phyloP scores from a whole-genome alignment of 2,329 filamentous ascomycete genomes.

The Xylaria multiplex region DNA sequence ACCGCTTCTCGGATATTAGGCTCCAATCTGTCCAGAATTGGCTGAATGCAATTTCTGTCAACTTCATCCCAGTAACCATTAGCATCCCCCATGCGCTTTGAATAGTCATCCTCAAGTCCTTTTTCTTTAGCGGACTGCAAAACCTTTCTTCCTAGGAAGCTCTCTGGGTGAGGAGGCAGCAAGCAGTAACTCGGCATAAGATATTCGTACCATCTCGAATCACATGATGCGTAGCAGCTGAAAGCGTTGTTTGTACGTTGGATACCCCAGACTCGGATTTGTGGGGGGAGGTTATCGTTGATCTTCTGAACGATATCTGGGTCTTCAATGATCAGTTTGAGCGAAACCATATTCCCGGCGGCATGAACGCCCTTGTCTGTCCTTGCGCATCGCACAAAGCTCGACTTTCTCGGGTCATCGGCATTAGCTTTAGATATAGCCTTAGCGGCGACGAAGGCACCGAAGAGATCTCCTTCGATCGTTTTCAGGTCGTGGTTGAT shows the following conservation, averaged over 20 bases:
- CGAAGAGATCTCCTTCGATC: conserved; percentile 95
- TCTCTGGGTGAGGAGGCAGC: conserved; percentile 89
- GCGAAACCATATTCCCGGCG: conserved; percentile 91
- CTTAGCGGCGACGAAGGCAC: conserved; percentile 87
- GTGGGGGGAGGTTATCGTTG: conserved; percentile 82
- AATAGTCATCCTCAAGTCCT: conserved; percentile 74
- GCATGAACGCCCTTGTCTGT: conserved; percentile 99
- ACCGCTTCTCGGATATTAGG: conserved; percentile 72
- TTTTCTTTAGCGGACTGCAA: conserved; percentile 79
- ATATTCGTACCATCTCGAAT: conserved; percentile 97
- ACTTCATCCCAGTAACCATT: conserved; percentile 83
- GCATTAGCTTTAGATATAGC: conserved; percentile 98
- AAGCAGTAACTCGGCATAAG: conserved; percentile 93
- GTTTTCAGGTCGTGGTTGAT: conserved; percentile 85
- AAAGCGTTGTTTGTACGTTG: conserved; percentile 89
- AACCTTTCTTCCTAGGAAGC: conserved; percentile 85
- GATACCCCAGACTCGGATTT: conserved; percentile 96
- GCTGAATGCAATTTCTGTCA: conserved; percentile 83
- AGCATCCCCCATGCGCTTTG: conserved; percentile 78
- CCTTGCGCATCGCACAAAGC: conserved; percentile 89
- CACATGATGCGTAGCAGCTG: conserved; percentile 93
- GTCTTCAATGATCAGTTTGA: conserved; percentile 97
- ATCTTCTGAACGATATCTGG: conserved; percentile 88
- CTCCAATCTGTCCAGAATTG: conserved; percentile 69
- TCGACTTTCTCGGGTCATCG: conserved; percentile 95